Evolutionary conservation across 495 filamentous ascomycete species (phyloP).

Genomic region (Xylaria venustula): DNA sequence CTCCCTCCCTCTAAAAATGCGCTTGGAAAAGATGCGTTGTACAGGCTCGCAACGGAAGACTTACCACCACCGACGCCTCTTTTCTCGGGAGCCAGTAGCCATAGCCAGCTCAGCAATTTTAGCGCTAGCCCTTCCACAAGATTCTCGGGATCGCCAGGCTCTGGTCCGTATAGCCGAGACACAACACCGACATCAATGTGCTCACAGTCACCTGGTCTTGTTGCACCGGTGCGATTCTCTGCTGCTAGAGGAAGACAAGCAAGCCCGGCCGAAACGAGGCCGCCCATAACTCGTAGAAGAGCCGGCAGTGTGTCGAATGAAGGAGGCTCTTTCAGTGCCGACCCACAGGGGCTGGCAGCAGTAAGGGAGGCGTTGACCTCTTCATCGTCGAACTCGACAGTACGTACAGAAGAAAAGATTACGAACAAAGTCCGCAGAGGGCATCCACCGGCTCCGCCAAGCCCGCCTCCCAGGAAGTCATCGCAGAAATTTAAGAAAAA

Average conservation of each 20-base stretch:
- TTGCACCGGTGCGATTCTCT: slow-evolving; percentile 57
- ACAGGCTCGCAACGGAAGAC: slow-evolving; percentile 55
- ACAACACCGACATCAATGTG: slow-evolving; percentile 96
- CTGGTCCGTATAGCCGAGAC: slow-evolving; percentile 75
- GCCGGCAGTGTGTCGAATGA: slow-evolving; percentile 54
- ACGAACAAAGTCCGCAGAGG: slow-evolving; percentile 44
- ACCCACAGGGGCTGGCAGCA: slow-evolving; percentile 58
- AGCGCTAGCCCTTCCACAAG: slow-evolving; percentile 88
- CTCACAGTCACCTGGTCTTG: slow-evolving; percentile 85
- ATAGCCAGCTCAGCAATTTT: slow-evolving; percentile 54
- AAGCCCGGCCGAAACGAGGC: slow-evolving; percentile 64
- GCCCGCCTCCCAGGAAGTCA: slow-evolving; percentile 62
- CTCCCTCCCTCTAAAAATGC: slow-evolving; percentile 24
- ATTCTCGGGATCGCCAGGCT: slow-evolving; percentile 87
- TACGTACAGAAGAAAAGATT: slow-evolving; percentile 46
- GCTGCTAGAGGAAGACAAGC: slow-evolving; percentile 58
- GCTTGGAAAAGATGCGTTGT: slow-evolving; percentile 37
- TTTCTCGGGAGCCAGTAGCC: slow-evolving; percentile 50
- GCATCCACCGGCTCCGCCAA: slow-evolving; percentile 53
- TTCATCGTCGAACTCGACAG: slow-evolving; percentile 60
- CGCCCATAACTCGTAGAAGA: slow-evolving; percentile 64
- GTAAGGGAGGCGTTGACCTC: slow-evolving; percentile 63
- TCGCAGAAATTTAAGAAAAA: slow-evolving; percentile 55
- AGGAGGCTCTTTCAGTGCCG: slow-evolving; percentile 43
- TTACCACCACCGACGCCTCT: slow-evolving; percentile 65